phyloP scores from a whole-genome alignment of 2,329 filamentous ascomycete genomes.

The Fusarium sp. region DNA sequence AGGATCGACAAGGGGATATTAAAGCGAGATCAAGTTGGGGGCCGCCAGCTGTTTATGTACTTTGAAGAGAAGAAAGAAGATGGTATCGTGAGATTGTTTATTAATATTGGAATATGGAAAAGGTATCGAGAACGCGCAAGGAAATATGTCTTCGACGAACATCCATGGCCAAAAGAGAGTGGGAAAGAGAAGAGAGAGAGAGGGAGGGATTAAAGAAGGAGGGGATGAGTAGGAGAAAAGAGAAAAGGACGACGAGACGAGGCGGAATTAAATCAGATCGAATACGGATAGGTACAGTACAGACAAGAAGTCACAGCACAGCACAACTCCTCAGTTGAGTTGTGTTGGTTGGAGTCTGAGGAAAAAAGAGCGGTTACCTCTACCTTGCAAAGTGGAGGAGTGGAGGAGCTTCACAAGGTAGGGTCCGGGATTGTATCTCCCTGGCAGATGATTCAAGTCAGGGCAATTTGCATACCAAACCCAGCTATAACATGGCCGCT shows the following conservation, averaged over 20 bases:
- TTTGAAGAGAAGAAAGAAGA: background rate
- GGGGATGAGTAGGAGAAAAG: conserved; percentile 8
- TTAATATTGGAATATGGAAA: background rate
- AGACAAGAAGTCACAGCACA: background rate
- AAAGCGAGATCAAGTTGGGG: background rate
- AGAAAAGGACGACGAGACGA: background rate
- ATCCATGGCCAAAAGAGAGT: conserved; percentile 18
- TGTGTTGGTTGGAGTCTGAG: background rate
- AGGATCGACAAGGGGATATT: conserved; percentile 19
- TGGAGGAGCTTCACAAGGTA: background rate
- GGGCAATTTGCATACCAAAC: background rate
- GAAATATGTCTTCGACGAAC: background rate
- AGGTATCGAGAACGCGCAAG: background rate
- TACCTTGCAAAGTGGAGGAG: background rate
- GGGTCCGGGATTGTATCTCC: background rate
- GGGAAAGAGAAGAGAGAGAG: background rate
- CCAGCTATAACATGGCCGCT: background rate
- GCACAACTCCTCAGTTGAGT: background rate
- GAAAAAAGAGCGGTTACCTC: background rate
- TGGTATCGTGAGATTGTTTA: background rate
- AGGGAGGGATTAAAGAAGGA: background rate
- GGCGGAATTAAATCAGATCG: conserved; percentile 8
- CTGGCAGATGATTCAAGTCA: background rate
- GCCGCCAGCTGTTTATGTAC: background rate
- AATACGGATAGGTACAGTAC: background rate